Conservation (phyloP, 345 rosid genomes). For the Turritis glabra region DNA sequence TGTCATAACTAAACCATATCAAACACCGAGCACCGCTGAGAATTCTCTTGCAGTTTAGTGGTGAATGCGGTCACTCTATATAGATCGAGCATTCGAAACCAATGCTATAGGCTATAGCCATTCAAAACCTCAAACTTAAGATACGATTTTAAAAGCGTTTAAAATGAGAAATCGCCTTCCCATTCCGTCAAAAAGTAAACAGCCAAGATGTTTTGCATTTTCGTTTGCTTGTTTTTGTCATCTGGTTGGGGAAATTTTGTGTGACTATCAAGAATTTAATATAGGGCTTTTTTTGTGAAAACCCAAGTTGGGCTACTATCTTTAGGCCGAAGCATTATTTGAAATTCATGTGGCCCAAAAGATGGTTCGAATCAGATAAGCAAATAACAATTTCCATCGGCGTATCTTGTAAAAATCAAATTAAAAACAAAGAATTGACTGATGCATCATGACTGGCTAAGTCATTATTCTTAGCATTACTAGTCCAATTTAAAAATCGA, state of each 20-base stretch:
- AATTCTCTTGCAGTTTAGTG: background rate
- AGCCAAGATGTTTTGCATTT: background rate
- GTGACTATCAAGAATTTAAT: background rate
- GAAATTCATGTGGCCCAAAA: background rate
- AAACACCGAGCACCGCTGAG: too few species aligned
- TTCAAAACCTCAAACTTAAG: background rate
- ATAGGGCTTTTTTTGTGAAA: background rate
- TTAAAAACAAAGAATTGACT: slow-evolving; percentile 11
- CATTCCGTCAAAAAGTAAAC: background rate
- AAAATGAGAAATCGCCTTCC: background rate
- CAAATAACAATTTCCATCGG: background rate
- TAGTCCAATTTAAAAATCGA: background rate
- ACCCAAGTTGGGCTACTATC: background rate
- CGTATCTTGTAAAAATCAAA: background rate
- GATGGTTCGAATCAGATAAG: background rate
- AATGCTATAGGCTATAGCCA: too few species aligned
- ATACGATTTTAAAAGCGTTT: background rate
- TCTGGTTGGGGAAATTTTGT: background rate
- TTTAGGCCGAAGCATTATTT: background rate
- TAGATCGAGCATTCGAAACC: background rate
- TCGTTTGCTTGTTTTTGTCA: slow-evolving; percentile 7
- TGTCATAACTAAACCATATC: background rate
- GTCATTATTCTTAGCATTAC: background rate
- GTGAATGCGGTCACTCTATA: too few species aligned
- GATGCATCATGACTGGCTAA: slow-evolving; percentile 14